phyloP scores from a whole-genome alignment of 2,329 filamentous ascomycete species.

The Xylaria sp. region DNA sequence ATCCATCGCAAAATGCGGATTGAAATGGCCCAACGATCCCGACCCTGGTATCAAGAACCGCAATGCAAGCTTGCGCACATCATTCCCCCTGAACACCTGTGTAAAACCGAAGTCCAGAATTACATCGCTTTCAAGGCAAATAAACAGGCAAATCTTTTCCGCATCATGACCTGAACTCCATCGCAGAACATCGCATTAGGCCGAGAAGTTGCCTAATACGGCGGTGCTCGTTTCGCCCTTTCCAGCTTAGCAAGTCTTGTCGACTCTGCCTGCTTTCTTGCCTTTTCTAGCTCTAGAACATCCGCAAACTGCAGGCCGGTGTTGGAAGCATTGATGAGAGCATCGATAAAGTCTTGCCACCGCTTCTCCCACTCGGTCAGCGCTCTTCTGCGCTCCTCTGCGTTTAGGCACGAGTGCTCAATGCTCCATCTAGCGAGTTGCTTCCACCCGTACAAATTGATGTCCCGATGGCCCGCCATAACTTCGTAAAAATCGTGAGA shows the following conservation, averaged over 20 bases:
- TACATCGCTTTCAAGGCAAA: background rate
- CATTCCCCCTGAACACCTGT: background rate
- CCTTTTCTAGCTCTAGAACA: slow-evolving; percentile 6
- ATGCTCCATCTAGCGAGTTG: slow-evolving; percentile 73
- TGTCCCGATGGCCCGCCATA: slow-evolving; percentile 73
- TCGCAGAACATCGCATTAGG: background rate
- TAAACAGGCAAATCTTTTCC: background rate
- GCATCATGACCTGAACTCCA: background rate
- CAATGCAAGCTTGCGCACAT: background rate
- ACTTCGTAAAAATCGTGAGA: slow-evolving; percentile 83
- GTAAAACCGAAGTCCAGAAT: background rate
- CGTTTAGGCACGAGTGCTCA: slow-evolving; percentile 65
- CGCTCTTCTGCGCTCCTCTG: slow-evolving; percentile 53
- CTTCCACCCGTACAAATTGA: slow-evolving; percentile 76
- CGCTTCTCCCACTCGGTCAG: slow-evolving; percentile 59
- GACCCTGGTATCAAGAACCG: background rate
- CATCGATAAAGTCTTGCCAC: slow-evolving; percentile 68
- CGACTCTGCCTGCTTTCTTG: slow-evolving; percentile 54
- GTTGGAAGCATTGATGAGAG: slow-evolving; percentile 8
- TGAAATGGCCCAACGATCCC: no score
- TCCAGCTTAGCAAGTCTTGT: slow-evolving; percentile 23
- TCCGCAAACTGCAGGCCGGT: background rate
- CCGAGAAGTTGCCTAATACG: background rate
- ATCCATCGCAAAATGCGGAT: no score
- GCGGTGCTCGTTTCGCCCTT: background rate